Evolutionary conservation across 2,329 filamentous ascomycete genomes (phyloP), one percentile per base, ranked within the genome.

Genomic region (Calonectria hongkongensis): DNA sequence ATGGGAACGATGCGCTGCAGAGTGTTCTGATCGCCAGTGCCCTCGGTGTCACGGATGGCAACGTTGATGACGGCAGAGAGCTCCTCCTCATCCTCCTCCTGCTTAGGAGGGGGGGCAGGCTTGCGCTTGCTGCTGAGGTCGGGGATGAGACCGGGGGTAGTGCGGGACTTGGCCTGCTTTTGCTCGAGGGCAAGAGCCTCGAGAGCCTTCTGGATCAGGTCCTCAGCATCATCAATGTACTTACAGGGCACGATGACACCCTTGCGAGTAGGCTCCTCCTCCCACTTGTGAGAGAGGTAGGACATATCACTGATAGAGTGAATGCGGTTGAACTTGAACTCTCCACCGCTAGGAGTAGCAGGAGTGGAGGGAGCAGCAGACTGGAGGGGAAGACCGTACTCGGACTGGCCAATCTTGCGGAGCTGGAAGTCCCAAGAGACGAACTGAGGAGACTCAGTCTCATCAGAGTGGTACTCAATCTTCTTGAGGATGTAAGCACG

Each of bases 281-380:
- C 91, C 66, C 91, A 90, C 82, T 94, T 93, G 76, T 91, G 91
- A 73, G 92, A 89, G 73, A 98, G 87, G 84, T 98, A 98, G 18
- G 95, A 95, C 94, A 99, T 95, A 82, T 99, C 97, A 84, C 95
- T 98, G 84, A 99, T 97, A 67, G 97, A 98, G 87, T 94, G 92
- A 81, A 98, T 94, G 79, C 96, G 92, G 87, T 95, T 94, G 84
- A 96, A 94, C 75, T 86, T 84, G 77, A 88, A 88, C 71, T 92
- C 90, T 45, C 81, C 76, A 73, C 88, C 89, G 28, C 88, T 89
- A 16, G 94, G 94, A 2, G 94, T 96, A 56, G 92, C 92, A n/a
- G 95, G 95, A 5, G 94, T 94, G 12, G 95, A 97, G 39, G 96
- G 94, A 75, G 94, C 93, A 18, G 93, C 93, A 2, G 95, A 95